Conservation (phyloP, 305 asterid species). For the Caryopteris hybrid region DNA sequence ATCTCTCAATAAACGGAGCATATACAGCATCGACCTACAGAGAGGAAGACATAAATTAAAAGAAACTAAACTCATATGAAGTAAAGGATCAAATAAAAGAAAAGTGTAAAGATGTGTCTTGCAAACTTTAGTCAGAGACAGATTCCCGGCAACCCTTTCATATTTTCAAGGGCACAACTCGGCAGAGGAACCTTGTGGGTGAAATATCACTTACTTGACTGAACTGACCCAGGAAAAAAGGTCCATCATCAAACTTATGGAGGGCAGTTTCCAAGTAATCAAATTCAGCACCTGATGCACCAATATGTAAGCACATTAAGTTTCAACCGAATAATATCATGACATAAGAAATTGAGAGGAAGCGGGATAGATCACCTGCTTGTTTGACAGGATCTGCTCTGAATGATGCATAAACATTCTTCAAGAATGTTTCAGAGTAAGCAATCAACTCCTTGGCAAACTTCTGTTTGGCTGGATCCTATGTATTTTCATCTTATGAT, state of each 20-base stretch:
- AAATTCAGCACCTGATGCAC: conserved; percentile 46
- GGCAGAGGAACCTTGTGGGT: not conserved
- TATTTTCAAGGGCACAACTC: not conserved
- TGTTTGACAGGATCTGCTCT: conserved; percentile 50
- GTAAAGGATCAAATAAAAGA: not conserved
- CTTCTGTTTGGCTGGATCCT: conserved; percentile 60
- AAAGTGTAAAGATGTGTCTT: not conserved
- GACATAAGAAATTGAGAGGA: not conserved
- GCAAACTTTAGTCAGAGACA: not conserved
- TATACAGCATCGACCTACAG: conserved; percentile 49
- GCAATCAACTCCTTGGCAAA: conserved; percentile 67
- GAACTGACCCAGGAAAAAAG: conserved; percentile 81
- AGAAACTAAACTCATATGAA: not conserved
- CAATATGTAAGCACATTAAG: not conserved
- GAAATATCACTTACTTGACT: conserved; percentile 47
- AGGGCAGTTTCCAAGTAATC: conserved; percentile 81
- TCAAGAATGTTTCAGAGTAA: conserved; percentile 38
- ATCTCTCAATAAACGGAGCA: conserved; percentile 67
- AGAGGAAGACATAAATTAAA: conserved; percentile 6
- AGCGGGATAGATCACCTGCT: conserved; percentile 30
- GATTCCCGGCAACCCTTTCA: not conserved
- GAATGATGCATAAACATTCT: conserved; percentile 31
- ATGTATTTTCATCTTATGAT: conserved; percentile 3
- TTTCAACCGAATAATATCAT: not conserved
- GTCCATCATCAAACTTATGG: conserved; percentile 58